phyloP scores from a whole-genome alignment of 768 basidiomycete genomes.

The Saitozyma podzolica region DNA sequence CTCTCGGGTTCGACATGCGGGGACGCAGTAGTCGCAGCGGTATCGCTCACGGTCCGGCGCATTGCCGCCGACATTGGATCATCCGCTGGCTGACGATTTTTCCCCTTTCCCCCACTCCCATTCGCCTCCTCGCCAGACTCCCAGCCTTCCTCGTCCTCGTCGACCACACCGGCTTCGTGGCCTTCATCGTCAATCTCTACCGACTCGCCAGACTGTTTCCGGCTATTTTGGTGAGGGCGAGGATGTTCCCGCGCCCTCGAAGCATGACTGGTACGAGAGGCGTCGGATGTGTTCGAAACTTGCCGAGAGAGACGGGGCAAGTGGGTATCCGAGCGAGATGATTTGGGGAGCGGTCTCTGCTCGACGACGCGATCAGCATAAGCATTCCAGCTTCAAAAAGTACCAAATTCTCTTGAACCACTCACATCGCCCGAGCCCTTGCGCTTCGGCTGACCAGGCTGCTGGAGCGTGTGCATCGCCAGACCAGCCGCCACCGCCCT shows the following conservation, averaged over 20 bases:
- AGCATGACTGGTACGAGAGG: slow-evolving; percentile 16
- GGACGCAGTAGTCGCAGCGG: slow-evolving; percentile 15
- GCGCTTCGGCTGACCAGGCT: slow-evolving; percentile 21
- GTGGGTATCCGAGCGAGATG: slow-evolving; percentile 39
- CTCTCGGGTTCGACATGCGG: too few relatives aligned
- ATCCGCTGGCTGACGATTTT: neutral
- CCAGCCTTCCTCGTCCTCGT: slow-evolving; percentile 37
- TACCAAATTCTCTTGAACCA: neutral
- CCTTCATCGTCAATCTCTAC: slow-evolving; percentile 21
- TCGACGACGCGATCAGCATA: neutral
- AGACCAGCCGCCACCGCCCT: slow-evolving; percentile 36
- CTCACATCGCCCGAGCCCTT: slow-evolving; percentile 32
- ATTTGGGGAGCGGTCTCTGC: slow-evolving; percentile 33
- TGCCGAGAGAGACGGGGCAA: slow-evolving; percentile 36
- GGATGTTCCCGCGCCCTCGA: slow-evolving; percentile 7
- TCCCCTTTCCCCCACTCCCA: slow-evolving; percentile 7
- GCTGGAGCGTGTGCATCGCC: slow-evolving; percentile 23
- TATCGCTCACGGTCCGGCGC: slow-evolving; percentile 36
- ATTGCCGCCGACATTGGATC: slow-evolving; percentile 12
- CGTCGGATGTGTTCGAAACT: slow-evolving; percentile 26
- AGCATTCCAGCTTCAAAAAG: neutral
- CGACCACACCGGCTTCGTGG: slow-evolving; percentile 14
- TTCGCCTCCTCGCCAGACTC: slow-evolving; percentile 34
- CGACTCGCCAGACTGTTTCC: slow-evolving; percentile 20
- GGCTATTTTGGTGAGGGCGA: slow-evolving; percentile 12